Conservation (phyloP, 192 early-diverging fungal species). For the Thamnidium elegans region DNA sequence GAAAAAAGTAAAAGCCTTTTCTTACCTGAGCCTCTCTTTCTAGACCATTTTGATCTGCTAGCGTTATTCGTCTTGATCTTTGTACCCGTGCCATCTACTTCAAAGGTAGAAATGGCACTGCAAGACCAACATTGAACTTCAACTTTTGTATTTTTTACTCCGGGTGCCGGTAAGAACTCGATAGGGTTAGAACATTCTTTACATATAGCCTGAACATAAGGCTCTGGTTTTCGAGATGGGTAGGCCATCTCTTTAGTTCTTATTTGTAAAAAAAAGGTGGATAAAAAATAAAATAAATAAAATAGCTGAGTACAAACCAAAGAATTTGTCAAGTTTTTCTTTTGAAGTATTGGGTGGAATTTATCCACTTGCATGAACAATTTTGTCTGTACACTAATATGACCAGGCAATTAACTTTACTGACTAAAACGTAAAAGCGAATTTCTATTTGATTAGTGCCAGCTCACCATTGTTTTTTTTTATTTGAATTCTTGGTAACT, state of each 20-base stretch:
- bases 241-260: conserved; percentile 25
- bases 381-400: no score
- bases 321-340: no score
- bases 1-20: neutral
- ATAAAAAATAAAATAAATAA: conserved; percentile 1
- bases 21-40: conserved; percentile 36
- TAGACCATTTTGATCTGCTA: conserved; percentile 11
- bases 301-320: neutral
- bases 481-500: no score
- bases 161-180: conserved; percentile 48
- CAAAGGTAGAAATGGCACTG: conserved; percentile 39
- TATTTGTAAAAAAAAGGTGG: neutral
- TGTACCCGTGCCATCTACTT: conserved; percentile 39
- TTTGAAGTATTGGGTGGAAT: no score
- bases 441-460: no score
- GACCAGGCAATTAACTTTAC: no score
- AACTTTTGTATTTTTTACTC: conserved; percentile 30
- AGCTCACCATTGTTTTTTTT: no score
- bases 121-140: conserved; percentile 57
- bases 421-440: no score
- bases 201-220: conserved; percentile 48
- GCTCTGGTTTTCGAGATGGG: conserved; percentile 50
- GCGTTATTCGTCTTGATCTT: conserved; percentile 23
- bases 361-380: no score
- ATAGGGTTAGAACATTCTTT: conserved; percentile 44